Evolutionary conservation across 208 protist species (phyloP).

Genomic region (Crithidia thermophila): DNA sequence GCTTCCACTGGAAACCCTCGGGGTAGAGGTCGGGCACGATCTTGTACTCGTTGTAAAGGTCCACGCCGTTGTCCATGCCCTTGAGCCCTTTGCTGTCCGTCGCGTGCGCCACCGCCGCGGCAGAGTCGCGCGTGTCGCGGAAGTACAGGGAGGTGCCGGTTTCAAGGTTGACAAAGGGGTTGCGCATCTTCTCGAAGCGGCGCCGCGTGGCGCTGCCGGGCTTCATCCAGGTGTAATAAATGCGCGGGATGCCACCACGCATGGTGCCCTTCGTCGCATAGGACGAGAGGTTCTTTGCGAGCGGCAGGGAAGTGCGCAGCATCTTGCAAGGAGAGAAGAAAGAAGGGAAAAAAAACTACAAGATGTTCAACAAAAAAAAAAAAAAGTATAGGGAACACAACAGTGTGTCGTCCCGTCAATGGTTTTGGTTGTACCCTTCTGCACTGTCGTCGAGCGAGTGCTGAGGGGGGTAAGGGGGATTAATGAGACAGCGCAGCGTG

Average conservation of each 20-base stretch:
- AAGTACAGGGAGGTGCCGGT: conserved; percentile 93
- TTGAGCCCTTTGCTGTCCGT: conserved; percentile 92
- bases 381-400: not conserved
- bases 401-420: no score
- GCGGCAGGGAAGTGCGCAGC: conserved; percentile 45
- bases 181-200: conserved; percentile 94
- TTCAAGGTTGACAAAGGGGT: conserved; percentile 93
- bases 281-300: conserved; percentile 85
- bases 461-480: no score
- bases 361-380: not conserved
- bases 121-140: conserved; percentile 87
- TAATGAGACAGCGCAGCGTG: no score
- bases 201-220: conserved; percentile 89
- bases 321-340: conserved; percentile 28
- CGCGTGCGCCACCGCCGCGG: conserved; percentile 84
- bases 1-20: conserved; percentile 94
- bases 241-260: conserved; percentile 91
- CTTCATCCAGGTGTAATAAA: conserved; percentile 94
- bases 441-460: no score
- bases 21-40: conserved; percentile 94
- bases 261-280: conserved; percentile 90
- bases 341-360: not conserved
- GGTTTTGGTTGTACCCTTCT: no score
- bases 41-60: conserved; percentile 94
- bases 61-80: conserved; percentile 92